These are phyloP conservation scores for Fraxinus pennsylvanica DNA, from an alignment of 257 asterid genomes.

Conservation along the genomic window DNA sequence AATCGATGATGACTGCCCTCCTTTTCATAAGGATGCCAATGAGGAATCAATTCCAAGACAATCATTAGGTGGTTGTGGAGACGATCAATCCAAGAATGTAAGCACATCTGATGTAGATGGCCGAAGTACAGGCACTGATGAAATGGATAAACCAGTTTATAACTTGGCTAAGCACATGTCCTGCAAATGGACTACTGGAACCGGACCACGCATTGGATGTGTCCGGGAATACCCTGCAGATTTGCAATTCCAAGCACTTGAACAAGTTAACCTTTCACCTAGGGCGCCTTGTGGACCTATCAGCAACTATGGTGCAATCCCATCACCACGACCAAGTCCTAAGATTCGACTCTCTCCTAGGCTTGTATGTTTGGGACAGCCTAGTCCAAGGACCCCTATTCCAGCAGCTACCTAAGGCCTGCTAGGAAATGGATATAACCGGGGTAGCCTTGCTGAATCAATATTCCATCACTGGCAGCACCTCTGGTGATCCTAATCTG, in stretches of 20 bases:
- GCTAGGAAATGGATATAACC: neutral
- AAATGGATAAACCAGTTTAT: neutral
- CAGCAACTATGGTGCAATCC: slow-evolving; percentile 21
- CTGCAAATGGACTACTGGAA: slow-evolving; percentile 23
- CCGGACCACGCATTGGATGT: slow-evolving; percentile 30
- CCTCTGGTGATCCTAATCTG: slow-evolving; percentile 16
- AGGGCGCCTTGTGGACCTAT: slow-evolving; percentile 11
- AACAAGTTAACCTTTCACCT: slow-evolving; percentile 30
- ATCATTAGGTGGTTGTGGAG: neutral
- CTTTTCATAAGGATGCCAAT: slow-evolving; percentile 16
- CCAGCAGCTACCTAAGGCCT: slow-evolving; percentile 27
- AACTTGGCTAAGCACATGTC: slow-evolving; percentile 20
- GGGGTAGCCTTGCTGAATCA: neutral
- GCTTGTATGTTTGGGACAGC: slow-evolving; percentile 39
- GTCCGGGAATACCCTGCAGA: slow-evolving; percentile 31
- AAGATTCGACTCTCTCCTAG: slow-evolving; percentile 26
- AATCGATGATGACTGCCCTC: slow-evolving; percentile 43
- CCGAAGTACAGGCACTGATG: neutral
- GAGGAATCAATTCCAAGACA: slow-evolving; percentile 26
- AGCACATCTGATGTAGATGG: slow-evolving; percentile 14
- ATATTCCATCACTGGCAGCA: neutral
- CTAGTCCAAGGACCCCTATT: slow-evolving; percentile 49
- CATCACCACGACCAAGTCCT: slow-evolving; percentile 32
- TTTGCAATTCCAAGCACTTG: slow-evolving; percentile 29
- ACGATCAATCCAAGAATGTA: slow-evolving; percentile 11